Base-by-base conservation (phyloP, 805 yeast genomes). In the Lipomyces chichibuensis region DNA sequence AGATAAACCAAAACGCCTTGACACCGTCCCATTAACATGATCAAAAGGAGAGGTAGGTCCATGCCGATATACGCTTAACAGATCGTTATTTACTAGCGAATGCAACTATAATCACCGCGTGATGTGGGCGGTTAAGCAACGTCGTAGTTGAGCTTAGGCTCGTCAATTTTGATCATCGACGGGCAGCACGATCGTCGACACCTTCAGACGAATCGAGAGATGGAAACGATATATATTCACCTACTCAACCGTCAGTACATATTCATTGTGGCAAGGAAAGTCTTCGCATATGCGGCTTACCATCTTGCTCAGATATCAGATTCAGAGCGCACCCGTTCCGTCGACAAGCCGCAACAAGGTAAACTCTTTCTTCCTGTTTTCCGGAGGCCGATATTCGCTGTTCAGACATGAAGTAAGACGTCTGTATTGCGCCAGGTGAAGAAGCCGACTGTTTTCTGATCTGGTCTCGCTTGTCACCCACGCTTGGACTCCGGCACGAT, bases 191-290 rank as follows among this genome's bases (percentile, higher is more conserved):
- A n/a, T 17, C 20, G 37, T 52, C 62, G 56, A 55, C 35, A 43
- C 20, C 20, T 52, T 49, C 59, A 60, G 59, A 58, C 8, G 59
- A 46, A 13, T 65, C 68, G 35, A 65, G 62, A 14, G 68, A 54
- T 9, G 68, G 68, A 29, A 65, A 65, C 7, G 68, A 65, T 14
- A 57, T 58, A 62, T 65, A 65, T 57, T 53, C 65, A 27, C 60
- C 68, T 64, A 51, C n/a, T 39, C 7, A 35, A 29, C 13, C 27
- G 11, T 60, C 17, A 60, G 39, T 23, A 17, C 14, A n/a, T 8
- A 43, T 13, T 25, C 23, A 25, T 7, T 9, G 2, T 7, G 5
- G 20, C 35, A 29, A 33, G 37, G n/a, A 39, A 43, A 14, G n/a
- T n/a, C n/a, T n/a, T n/a, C 9, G 11, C 39, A 27, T 11, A 9